Percentiles rank a stretch among this genome's conserved stretches.
Evolutionary conservation across 305 asterid genomes (phyloP).

Genomic region (Fraxinus angustifolia): DNA sequence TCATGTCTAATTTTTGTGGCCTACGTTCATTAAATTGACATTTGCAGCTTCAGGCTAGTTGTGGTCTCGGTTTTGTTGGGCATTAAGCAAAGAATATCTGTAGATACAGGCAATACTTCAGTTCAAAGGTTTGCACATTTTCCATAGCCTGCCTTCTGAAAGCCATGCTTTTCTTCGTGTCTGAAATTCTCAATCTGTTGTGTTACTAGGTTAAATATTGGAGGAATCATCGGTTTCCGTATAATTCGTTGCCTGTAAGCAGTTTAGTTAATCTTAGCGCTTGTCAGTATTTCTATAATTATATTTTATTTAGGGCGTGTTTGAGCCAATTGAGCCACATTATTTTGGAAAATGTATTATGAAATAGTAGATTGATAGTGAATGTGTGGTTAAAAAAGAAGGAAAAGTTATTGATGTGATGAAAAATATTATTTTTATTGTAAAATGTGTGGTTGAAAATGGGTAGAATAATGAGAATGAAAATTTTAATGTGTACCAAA

Average conservation of each 20-base stretch:
- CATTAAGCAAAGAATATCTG: constrained; percentile 38
- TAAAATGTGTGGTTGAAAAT: too few relatives aligned
- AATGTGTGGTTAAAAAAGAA: too few relatives aligned
- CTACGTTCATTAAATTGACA: neutral
- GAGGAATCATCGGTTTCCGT: constrained; percentile 40
- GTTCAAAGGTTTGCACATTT: constrained; percentile 46
- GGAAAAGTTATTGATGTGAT: too few relatives aligned
- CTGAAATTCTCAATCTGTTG: constrained; percentile 17
- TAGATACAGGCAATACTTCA: constrained; percentile 33
- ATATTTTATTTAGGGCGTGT: neutral
- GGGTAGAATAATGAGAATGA: too few relatives aligned
- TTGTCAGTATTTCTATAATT: neutral
- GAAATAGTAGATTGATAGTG: too few relatives aligned
- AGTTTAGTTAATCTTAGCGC: constrained; percentile 7
- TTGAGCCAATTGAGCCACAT: too few relatives aligned
- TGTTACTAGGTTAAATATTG: constrained; percentile 37
- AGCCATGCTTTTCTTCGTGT: neutral
- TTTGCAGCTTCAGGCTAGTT: constrained; percentile 42
- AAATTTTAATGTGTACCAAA: too few relatives aligned
- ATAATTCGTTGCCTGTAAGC: constrained; percentile 46
- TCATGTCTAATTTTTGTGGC: neutral
- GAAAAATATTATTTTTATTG: too few relatives aligned
- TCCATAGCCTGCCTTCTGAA: neutral
- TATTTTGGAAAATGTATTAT: too few relatives aligned
- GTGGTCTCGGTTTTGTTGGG: constrained; percentile 27